phyloP scores from a whole-genome alignment of 306 rosid genomes.

The Prunus persica region DNA sequence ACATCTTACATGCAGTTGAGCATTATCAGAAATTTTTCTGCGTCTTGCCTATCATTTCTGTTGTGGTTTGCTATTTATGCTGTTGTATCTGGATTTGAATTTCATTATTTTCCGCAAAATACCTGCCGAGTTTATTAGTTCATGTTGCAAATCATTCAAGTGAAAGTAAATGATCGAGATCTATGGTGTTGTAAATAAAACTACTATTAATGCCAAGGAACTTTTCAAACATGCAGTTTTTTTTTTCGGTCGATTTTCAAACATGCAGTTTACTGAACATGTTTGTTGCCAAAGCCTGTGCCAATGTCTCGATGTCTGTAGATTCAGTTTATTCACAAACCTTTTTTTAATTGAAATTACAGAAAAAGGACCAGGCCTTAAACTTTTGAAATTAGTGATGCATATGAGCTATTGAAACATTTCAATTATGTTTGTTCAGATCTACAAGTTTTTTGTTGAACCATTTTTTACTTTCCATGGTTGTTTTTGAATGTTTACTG shows the following conservation, averaged over 20 bases:
- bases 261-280: background rate
- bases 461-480: background rate
- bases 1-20: conserved; percentile 20
- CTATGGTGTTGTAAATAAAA: background rate
- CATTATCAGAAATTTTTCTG: conserved; percentile 8
- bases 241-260: background rate
- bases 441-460: conserved; percentile 1
- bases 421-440: background rate
- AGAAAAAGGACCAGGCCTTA: background rate
- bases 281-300: background rate
- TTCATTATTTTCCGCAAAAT: conserved; percentile 8
- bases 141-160: background rate
- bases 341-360: background rate
- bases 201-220: background rate
- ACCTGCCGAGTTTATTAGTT: background rate
- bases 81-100: conserved; percentile 1
- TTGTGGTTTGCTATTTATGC: background rate
- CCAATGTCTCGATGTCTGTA: background rate
- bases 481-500: background rate
- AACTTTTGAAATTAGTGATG: background rate
- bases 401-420: background rate
- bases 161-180: background rate
- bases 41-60: background rate
- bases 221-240: background rate
- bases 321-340: background rate